A percentile compares a stretch with the other conserved stretches of the same genome.
These are phyloP conservation scores for Diaporthe sp. DNA, from an alignment of 2,329 filamentous ascomycete genomes.

Conservation along the genomic window DNA sequence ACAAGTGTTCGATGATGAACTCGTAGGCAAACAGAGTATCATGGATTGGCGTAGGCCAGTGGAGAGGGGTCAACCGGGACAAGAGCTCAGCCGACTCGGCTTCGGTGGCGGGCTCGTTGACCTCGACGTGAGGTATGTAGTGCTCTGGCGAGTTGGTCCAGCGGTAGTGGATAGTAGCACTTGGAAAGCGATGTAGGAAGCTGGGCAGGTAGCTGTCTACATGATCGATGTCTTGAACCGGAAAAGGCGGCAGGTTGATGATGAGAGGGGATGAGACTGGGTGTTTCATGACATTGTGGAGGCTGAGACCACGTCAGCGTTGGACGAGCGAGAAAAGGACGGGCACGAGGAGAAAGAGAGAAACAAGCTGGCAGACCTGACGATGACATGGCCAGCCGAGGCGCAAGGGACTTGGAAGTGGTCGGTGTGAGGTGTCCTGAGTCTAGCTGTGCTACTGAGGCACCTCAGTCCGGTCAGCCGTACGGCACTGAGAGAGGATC, in stretches of 20 bases:
- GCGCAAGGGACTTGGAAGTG: constrained; percentile 62
- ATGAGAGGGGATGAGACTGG: constrained; percentile 61
- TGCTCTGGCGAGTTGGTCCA: constrained; percentile 56
- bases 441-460: constrained; percentile 30
- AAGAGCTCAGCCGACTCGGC: neutral
- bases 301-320: constrained; percentile 51
- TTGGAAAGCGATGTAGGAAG: constrained; percentile 59
- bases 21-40: constrained; percentile 68
- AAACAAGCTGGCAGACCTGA: constrained; percentile 57
- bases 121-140: neutral
- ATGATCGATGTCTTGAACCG: constrained; percentile 48
- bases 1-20: constrained; percentile 64
- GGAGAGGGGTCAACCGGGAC: constrained; percentile 45
- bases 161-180: constrained; percentile 72
- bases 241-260: constrained; percentile 68
- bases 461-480: neutral
- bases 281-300: constrained; percentile 61
- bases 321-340: constrained; percentile 40
- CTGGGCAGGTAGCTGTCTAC: constrained; percentile 52
- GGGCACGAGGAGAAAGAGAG: neutral
- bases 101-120: neutral
- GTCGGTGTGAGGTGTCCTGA: constrained; percentile 47
- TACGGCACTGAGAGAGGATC: neutral
- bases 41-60: constrained; percentile 71
- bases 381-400: constrained; percentile 63